Evolutionary conservation across 202 grass and related monocot genomes (phyloP).

Genomic region (Schoenoplectus tabernaemontani): DNA sequence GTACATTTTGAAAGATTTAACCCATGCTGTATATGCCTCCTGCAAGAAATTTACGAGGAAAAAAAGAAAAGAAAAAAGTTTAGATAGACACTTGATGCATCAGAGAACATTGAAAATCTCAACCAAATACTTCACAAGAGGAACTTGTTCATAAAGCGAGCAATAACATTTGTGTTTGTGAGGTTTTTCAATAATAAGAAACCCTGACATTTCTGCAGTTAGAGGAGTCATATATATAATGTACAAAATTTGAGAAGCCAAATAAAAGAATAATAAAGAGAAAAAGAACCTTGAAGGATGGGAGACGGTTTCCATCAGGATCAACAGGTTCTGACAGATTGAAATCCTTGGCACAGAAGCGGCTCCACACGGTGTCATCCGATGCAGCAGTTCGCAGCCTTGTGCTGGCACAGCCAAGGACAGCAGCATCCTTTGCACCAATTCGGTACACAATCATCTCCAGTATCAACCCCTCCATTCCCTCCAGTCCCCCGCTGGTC

Average conservation of each 20-base stretch:
- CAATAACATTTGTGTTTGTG: background rate
- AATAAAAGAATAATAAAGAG: background rate
- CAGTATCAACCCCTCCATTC: conserved; percentile 39
- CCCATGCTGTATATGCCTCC: conserved; percentile 72
- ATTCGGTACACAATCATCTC: conserved; percentile 57
- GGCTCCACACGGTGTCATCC: conserved; percentile 56
- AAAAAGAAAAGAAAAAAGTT: background rate
- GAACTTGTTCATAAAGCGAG: background rate
- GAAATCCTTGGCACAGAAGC: conserved; percentile 61
- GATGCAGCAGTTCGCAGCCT: conserved; percentile 37
- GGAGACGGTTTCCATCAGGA: conserved; percentile 39
- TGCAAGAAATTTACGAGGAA: conserved; percentile 37
- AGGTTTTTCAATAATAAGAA: background rate
- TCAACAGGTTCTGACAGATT: conserved; percentile 48
- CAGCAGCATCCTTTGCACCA: conserved; percentile 37
- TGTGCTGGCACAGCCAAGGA: conserved; percentile 52
- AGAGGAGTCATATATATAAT: background rate
- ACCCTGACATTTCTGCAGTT: background rate
- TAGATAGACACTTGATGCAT: background rate
- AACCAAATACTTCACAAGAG: background rate
- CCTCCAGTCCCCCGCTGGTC: conserved; percentile 30
- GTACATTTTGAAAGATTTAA: conserved; percentile 75
- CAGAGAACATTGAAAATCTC: background rate
- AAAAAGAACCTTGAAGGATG: conserved; percentile 56
- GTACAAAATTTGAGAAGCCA: background rate